Base-by-base conservation (phyloP, 768 basidiomycete species). In the Hydnomerulius pinastri region DNA sequence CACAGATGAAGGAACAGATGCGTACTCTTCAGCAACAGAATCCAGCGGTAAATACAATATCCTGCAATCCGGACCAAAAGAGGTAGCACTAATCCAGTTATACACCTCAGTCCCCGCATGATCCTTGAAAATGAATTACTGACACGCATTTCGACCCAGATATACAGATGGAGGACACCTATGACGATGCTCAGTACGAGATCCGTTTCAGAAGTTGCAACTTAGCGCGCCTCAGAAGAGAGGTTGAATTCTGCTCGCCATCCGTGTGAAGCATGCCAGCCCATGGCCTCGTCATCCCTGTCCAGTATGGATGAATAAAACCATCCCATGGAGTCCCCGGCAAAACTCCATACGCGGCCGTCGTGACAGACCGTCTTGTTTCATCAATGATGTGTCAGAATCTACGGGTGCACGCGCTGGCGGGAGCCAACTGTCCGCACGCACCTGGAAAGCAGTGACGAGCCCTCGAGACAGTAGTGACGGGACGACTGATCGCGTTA, bases 271-370 rank as follows among this genome's bases (percentile, higher is more conserved):
- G 53, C 42, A 53, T 36, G 40, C 47, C 33, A 3, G 35, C 50
- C 39, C 12, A 25, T 27, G 15, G 15, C 37, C 23, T 54, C 44
- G 11, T 40, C 41, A 9, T 53, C 47, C 2, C 54, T 39, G 27
- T 54, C 62, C 36, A 51, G 27, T 2, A 55, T 44, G 48, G 62
- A 70, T 4, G 70, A 64, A 53, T 75, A 80, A 24, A 82, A 56
- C 79, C 81, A 82, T 23, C 83, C 83, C 40, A 60, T 59, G 46
- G 71, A 64, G 41, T 85, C 82, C 1, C 83, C 83, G n/a, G 75
- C 62, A 51, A 81, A 75, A 20, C 66, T 67, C 54, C 66, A 73
- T 4, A 55, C 44, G 27, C 51, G 59, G 15, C 68, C 76, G 30
- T 65, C 51, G 32, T 73, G 45, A 17, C 46, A 59, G 28, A 71